Conservation (phyloP, 768 basidiomycete species). For the Naganishia friedmannii region DNA sequence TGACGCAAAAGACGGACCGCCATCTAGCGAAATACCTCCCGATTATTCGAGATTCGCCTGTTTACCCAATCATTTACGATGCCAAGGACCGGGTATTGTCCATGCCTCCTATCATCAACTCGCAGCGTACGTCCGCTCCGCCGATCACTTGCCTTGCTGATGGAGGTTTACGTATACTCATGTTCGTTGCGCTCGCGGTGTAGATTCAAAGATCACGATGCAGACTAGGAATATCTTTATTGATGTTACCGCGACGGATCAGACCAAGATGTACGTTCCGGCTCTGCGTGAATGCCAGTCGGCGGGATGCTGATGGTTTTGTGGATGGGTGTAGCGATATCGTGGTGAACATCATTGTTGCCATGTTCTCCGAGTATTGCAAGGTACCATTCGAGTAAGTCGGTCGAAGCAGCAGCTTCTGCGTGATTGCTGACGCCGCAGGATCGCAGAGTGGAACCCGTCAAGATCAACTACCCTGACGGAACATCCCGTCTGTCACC, state of each 20-base stretch:
- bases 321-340: constrained; percentile 58
- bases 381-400: constrained; percentile 84
- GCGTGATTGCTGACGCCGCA: neutral
- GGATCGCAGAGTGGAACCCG: constrained; percentile 77
- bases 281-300: neutral
- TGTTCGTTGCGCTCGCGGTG: neutral
- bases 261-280: constrained; percentile 69
- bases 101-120: constrained; percentile 81
- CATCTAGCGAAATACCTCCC: constrained; percentile 82
- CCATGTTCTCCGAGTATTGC: constrained; percentile 99
- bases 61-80: constrained; percentile 98
- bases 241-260: constrained; percentile 93
- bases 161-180: neutral
- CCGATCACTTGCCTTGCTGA: neutral
- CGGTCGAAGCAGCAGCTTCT: neutral
- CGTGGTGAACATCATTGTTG: constrained; percentile 86
- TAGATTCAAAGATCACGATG: constrained; percentile 86
- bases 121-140: constrained; percentile 42
- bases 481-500: constrained; percentile 75
- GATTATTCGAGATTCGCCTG: constrained; percentile 90
- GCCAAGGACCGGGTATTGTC: constrained; percentile 78
- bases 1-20: constrained; percentile 69
- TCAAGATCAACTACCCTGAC: constrained; percentile 74
- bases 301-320: constrained; percentile 6
- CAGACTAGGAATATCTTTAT: constrained; percentile 93